Evolutionary conservation across 2,329 filamentous ascomycete genomes (phyloP), one percentile per base, ranked within the genome.

Genomic region (Colletotrichum melonis): DNA sequence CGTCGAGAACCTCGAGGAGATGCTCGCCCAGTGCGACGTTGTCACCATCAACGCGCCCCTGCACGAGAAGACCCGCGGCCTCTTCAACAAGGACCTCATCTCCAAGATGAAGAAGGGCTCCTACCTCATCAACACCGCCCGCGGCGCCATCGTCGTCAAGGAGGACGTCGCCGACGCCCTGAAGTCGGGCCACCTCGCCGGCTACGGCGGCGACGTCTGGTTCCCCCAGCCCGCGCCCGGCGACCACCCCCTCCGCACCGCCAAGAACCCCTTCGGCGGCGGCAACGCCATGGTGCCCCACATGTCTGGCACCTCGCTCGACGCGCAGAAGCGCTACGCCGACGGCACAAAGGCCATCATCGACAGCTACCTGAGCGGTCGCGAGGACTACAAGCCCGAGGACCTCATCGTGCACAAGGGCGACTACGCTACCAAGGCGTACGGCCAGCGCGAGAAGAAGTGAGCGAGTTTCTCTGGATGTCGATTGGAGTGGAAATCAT

Each of bases 31-130:
- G 89, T 98, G 96, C 84, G 97, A 98, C 79, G 91, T 98, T 75
- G 96, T 99, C 85, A 99, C 97, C 82, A 98, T 99, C 89, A 99
- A 99, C 92, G 98, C 95, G 90, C 97, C 97, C 67, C 91, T 99
- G 76, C 97, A 99, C 89, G 96, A 98, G 91, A 97, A 97, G 91
- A 99, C 97, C 46, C 91, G 92, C 75, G 96, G 96, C 78, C 86
- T 99, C 76, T 98, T 98, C 90, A 98, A 98, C 93, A 98, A 98
- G 93, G 95, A 98, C 62, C 90, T 98, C 80, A 96, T 98, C 83
- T 89, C 92, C 85, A 98, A 98, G 94, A 99, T 98, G 97, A 98
- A 98, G 94, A 93, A 93, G 84, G 93, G 95, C 80, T 93, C 95
- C 54, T 98, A 97, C 94, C 93, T 99, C 82, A 88, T 99, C 88